Conservation (phyloP, 2,329 filamentous ascomycete genomes). For the Monosporascus sp. region DNA sequence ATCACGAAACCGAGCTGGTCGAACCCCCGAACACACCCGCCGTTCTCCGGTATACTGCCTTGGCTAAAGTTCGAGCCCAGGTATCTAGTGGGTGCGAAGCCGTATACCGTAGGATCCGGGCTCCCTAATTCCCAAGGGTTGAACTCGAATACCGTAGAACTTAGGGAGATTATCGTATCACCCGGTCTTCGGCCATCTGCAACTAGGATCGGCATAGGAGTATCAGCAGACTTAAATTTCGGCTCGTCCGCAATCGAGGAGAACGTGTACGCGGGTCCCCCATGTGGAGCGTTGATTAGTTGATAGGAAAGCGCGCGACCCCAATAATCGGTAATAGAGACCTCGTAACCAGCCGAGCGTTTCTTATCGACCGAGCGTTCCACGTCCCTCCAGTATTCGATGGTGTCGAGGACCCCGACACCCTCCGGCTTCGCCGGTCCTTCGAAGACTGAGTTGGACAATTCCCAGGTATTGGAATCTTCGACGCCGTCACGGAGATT, state of each 20-base stretch:
- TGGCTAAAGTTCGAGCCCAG: constrained; percentile 66
- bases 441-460: constrained; percentile 30
- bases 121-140: constrained; percentile 76
- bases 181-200: constrained; percentile 61
- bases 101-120: constrained; percentile 66
- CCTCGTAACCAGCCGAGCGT: constrained; percentile 55
- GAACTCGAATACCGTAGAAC: constrained; percentile 72
- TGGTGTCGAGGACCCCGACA: constrained; percentile 21
- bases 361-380: constrained; percentile 55
- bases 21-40: constrained; percentile 68
- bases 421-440: constrained; percentile 22
- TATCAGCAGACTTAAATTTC: constrained; percentile 56
- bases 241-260: constrained; percentile 62
- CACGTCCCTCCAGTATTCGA: constrained; percentile 58
- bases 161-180: constrained; percentile 56
- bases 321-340: constrained; percentile 69
- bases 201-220: constrained; percentile 70
- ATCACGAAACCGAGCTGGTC: constrained; percentile 80
- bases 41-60: constrained; percentile 50
- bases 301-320: constrained; percentile 66
- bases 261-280: constrained; percentile 66
- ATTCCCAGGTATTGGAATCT: constrained; percentile 29
- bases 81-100: constrained; percentile 65
- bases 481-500: constrained; percentile 24
- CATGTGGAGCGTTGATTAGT: constrained; percentile 60